A percentile compares a stretch with the other conserved stretches of the same genome.
phyloP scores from a whole-genome alignment of 768 basidiomycete genomes.

The Leccinum obscurum region DNA sequence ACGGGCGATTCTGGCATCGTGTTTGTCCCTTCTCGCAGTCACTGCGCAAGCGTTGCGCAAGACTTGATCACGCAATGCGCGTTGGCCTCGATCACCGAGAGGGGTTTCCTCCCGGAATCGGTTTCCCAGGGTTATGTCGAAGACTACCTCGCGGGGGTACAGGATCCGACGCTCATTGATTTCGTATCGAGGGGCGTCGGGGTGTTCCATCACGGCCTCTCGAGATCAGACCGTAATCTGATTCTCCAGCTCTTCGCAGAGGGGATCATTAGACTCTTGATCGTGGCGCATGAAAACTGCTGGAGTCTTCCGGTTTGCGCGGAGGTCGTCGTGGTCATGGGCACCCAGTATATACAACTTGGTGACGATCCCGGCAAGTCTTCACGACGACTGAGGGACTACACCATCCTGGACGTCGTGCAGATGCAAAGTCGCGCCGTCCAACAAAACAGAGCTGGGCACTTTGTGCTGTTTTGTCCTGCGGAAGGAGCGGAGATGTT shows the following conservation, averaged over 20 bases:
- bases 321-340: conserved; percentile 83
- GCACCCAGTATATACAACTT: conserved; percentile 76
- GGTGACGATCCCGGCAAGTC: conserved; percentile 42
- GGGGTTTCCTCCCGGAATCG: conserved; percentile 62
- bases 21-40: conserved; percentile 84
- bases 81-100: conserved; percentile 64
- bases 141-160: conserved; percentile 55
- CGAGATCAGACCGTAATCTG: conserved; percentile 63
- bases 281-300: conserved; percentile 81
- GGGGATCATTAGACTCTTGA: conserved; percentile 74
- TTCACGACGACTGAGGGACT: conserved; percentile 76
- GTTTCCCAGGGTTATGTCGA: conserved; percentile 57
- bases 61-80: conserved; percentile 90
- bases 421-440: conserved; percentile 92
- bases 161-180: conserved; percentile 64
- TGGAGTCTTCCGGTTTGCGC: conserved; percentile 90
- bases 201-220: conserved; percentile 76
- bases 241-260: conserved; percentile 82
- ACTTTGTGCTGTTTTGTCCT: conserved; percentile 88
- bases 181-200: conserved; percentile 85
- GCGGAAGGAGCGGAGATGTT: conserved; percentile 81
- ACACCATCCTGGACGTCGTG: conserved; percentile 76
- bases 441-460: conserved; percentile 55
- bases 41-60: conserved; percentile 70
- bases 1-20: conserved; percentile 60